Base-by-base conservation (phyloP, 106 monocot species). In the Acorus gramineus region DNA sequence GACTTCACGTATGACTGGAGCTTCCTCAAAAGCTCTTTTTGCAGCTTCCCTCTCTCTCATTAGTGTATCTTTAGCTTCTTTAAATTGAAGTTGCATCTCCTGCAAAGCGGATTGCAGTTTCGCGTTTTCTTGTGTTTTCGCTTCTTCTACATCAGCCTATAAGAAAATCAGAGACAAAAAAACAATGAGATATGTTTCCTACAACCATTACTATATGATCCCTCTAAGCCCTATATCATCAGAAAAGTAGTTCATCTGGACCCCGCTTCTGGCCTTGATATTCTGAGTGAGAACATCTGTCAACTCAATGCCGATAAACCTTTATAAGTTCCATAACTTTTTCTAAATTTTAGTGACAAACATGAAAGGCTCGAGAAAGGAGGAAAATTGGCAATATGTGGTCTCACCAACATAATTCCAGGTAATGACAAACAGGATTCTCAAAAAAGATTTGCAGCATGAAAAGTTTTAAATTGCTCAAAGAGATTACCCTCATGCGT, bases 401-500 rank as follows among this genome's bases (percentile, higher is more conserved):
- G 28, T 58, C 52, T 53, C 52, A 50, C 47, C 56, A 4, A 56
- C 11, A 56, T 56, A 56, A 60, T 2, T 3, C 8, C 42, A 60
- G 4, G 4, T 6, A 28, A 3, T 8, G 7, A 60, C 6, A 57
- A n/a, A 8, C 8, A 46, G 53, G 11, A n/a, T 52, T 52, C 6
- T 52, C 6, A 60, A n/a, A 49, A 28, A 28, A 28, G 28, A 28
- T 28, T 28, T 28, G 28, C 28, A 28, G 28, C 1, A 28, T 28
- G 45, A 69, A 47, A 68, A 46, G 14, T 45, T 11, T 4, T 28
- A 59, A 66, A 49, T 47, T 55, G 4, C 28, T 51, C 42, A 49
- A 62, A 55, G 8, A 53, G 60, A 50, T 58, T 82, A 90, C 89
- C 72, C 85, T 68, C 80, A 90, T 72, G 70, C 82, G 85, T 55